Base-by-base conservation (phyloP, 1,139 yeast species). In the Keqinozyma sinolaborantium region DNA sequence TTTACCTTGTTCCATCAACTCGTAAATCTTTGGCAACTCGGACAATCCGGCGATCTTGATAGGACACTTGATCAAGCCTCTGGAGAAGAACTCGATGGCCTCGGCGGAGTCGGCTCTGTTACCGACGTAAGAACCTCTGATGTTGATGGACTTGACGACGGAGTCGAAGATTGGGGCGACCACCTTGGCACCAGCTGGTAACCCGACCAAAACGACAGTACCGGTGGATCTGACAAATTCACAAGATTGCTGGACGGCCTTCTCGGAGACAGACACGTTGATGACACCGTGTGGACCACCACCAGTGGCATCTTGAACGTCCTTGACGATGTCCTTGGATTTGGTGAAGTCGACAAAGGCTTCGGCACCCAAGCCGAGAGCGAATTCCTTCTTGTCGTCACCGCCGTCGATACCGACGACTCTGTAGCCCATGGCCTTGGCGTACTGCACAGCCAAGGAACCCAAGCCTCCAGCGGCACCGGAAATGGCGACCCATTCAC, bases 391-490 rank as follows among this genome's bases (percentile, higher is more conserved):
- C 61, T 82, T 82, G 25, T 73, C 86, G 15, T 55, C 78, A 56
- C 88, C 88, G 53, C 86, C 86, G 49, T 83, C 90, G 46, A 83
- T 81, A 55, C 78, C 90, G 14, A 83, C 47, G 29, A 81, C 86
- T 64, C 88, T 72, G 53, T 66, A 66, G 45, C 88, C 90, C 87
- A 78, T 73, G 35, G 86, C 86, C 44, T 61, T 72, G 35, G 88
- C 88, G 55, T 81, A 81, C 62, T 82, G 90, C 37, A 78, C 65
- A 28, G 87, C 88, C 39, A 82, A 62, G 24, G 87, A 76, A 45
- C 90, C 90, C 51, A 82, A 70, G 42, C 88, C 88, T 61, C 90
- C 88, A 49, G 76, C 85, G 31, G 87, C 88, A 64, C 88, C 90
- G 26, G 85, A 78, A 39, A 82, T 66, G 36, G 84, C 83, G 41